Evolutionary conservation across 2,329 filamentous ascomycete species (phyloP), one percentile per base, ranked within the genome.

Genomic region (Neonectria hederae): DNA sequence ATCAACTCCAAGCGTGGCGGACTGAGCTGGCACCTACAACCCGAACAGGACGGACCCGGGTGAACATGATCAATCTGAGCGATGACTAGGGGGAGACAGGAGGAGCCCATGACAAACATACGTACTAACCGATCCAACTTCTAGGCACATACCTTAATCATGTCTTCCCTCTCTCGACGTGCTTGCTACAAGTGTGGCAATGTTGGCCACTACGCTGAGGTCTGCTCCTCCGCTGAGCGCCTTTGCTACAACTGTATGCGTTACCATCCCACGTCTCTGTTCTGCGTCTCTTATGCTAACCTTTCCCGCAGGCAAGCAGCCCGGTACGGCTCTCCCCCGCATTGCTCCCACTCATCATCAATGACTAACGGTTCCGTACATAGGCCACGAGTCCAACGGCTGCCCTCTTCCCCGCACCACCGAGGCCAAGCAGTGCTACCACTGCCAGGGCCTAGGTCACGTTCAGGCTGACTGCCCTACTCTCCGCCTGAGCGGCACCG

Each of bases 341-440:
- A 10, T n/a, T 32, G 24, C 24, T 4, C 13, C 7, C 19, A 10
- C 11, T 24, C 26, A 56, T 35, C 3, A 54, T 30, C 21, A n/a
- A 38, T 26, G 22, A 49, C 57, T 70, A 56, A 72, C 30, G 17
- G 22, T 30, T 24, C n/a, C 21, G 52, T 22, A 52, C 43, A 49
- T 59, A 73, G 92, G 93, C 80, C 96, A 99, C 83, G 96, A 99
- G 85, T 98, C 95, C 72, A 98, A 97, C 84, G 92, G 92, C 81
- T 99, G 96, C 87, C 96, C 96, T 75, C 90, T 95, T 78, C 96
- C 96, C 76, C 92, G 96, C 81, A 97, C 95, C 66, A 97, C 96
- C 70, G 96, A 99, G 84, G 94, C 94, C 57, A 99, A 99, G 90
- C 96, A 99, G 87, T 99, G 96, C 89, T 99, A 99, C 82, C 96